Evolutionary conservation across 2,329 filamentous ascomycete genomes (phyloP).

Genomic region (Trichophyton mentagrophytes): DNA sequence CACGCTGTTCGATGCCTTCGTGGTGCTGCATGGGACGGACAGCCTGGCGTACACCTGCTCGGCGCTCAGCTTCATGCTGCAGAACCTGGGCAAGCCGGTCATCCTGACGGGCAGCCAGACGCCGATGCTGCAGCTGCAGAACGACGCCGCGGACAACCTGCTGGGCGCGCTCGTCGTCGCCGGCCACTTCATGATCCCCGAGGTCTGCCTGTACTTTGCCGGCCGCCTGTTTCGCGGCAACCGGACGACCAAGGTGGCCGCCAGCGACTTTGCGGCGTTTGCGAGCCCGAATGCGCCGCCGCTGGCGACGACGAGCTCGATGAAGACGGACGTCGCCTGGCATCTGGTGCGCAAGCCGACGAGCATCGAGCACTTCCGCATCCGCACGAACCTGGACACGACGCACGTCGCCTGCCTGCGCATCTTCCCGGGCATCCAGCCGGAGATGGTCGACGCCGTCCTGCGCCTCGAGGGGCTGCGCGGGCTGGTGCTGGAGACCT

Average conservation of each 20-base stretch:
- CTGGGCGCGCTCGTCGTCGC: conserved; percentile 80
- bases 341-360: conserved; percentile 61
- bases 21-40: conserved; percentile 82
- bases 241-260: conserved; percentile 74
- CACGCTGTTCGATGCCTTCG: conserved; percentile 76
- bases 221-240: conserved; percentile 83
- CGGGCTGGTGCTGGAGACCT: conserved; percentile 79
- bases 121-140: conserved; percentile 81
- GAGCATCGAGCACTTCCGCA: conserved; percentile 57
- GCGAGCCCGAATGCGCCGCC: conserved; percentile 76
- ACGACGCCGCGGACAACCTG: conserved; percentile 82
- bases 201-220: conserved; percentile 89
- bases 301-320: conserved; percentile 66
- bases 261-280: conserved; percentile 77
- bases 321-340: conserved; percentile 73
- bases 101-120: conserved; percentile 74
- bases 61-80: conserved; percentile 84
- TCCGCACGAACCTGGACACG: conserved; percentile 65
- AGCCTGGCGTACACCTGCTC: conserved; percentile 81
- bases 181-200: conserved; percentile 82
- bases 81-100: conserved; percentile 80
- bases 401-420: conserved; percentile 81
- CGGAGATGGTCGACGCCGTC: conserved; percentile 84
- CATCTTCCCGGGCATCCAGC: conserved; percentile 83
- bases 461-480: conserved; percentile 61